Evolutionary conservation across 2,329 filamentous ascomycete genomes (phyloP).

Genomic region (Cladophialophora exuberans): DNA sequence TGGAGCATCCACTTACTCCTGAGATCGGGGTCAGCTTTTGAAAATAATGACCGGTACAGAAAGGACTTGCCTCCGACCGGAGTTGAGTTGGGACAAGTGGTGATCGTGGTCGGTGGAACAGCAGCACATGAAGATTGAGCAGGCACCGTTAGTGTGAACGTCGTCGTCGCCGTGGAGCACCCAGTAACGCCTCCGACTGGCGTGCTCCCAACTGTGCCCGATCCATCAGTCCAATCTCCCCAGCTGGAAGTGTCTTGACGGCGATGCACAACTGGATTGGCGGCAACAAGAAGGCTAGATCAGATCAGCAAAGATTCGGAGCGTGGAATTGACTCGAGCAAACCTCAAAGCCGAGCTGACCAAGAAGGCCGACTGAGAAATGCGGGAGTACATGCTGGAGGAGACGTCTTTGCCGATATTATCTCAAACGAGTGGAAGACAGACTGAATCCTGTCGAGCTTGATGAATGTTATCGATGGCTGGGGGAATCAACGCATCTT

Average conservation of each 20-base stretch:
- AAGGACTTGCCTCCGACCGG: too few relatives aligned
- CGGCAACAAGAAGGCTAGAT: not conserved
- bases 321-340: not conserved
- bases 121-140: not conserved
- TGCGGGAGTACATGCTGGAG: not conserved
- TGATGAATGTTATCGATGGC: not conserved
- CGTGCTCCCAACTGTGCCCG: not conserved
- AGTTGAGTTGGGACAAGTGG: too few relatives aligned
- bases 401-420: not conserved
- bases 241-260: not conserved
- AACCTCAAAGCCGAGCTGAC: slow-evolving; percentile 1
- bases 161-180: not conserved
- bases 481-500: not conserved
- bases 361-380: not conserved
- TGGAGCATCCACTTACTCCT: too few relatives aligned
- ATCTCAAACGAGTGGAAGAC: slow-evolving; percentile 4
- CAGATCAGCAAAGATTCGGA: not conserved
- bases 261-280: not conserved
- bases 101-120: too few relatives aligned
- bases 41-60: too few relatives aligned
- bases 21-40: too few relatives aligned
- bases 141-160: not conserved
- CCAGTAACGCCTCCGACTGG: not conserved
- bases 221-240: slow-evolving; percentile 2
- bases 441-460: slow-evolving; percentile 2